These are phyloP conservation scores for Paramecium tetraurelia DNA, from an alignment of 73 alveolate species.

Conservation along the genomic window DNA sequence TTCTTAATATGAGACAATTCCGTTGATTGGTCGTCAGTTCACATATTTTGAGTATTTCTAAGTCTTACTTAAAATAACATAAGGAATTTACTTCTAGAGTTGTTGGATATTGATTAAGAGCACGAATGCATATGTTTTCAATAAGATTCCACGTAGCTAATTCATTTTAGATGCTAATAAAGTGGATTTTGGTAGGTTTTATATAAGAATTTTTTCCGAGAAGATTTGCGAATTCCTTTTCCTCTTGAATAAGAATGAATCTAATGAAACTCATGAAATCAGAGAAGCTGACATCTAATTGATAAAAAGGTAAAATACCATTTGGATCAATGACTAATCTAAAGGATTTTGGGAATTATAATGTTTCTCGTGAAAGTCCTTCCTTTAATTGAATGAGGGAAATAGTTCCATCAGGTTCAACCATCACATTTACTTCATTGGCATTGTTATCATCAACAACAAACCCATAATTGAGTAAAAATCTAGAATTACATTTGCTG, in stretches of 20 bases:
- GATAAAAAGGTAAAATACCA: neutral
- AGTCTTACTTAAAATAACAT: conserved; percentile 46
- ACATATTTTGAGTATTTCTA: conserved; percentile 49
- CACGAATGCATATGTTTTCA: conserved; percentile 55
- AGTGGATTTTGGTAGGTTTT: conserved; percentile 66
- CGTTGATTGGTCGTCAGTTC: conserved; percentile 70
- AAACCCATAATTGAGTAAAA: conserved; percentile 94
- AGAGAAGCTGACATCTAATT: conserved; percentile 60
- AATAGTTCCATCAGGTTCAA: conserved; percentile 72
- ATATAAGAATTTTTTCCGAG: conserved; percentile 34
- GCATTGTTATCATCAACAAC: conserved; percentile 87
- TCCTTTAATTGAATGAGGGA: conserved; percentile 68
- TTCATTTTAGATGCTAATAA: conserved; percentile 67
- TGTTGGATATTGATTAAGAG: conserved; percentile 70
- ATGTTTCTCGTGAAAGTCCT: conserved; percentile 61
- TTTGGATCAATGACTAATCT: conserved; percentile 63
- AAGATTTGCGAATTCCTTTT: conserved; percentile 49
- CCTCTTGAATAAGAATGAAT: conserved; percentile 63
- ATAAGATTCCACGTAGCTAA: conserved; percentile 66
- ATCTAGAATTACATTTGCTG: conserved; percentile 91
- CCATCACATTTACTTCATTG: conserved; percentile 82
- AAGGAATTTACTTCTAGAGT: conserved; percentile 28
- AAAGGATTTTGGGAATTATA: conserved; percentile 64
- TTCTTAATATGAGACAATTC: conserved; percentile 74
- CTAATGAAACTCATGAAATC: conserved; percentile 76